Evolutionary conservation across 495 filamentous ascomycete species (phyloP).

Genomic region (Neurospora africana): DNA sequence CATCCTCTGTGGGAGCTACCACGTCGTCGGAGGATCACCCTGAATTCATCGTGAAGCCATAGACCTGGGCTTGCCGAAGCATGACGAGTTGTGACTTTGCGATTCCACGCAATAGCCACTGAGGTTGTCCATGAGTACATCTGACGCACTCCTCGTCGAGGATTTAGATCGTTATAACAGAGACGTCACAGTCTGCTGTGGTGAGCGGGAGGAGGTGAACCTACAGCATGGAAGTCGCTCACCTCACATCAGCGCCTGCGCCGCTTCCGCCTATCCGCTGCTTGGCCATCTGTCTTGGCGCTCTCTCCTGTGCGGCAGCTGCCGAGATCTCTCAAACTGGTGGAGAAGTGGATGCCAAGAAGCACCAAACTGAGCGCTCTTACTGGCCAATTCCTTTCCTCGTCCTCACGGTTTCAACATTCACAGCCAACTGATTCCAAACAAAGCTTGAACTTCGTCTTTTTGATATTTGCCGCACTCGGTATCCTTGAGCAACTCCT

Average conservation of each 20-base stretch:
- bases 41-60: background rate
- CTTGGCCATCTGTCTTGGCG: background rate
- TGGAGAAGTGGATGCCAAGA: background rate
- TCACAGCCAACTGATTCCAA: background rate
- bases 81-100: background rate
- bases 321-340: background rate
- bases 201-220: background rate
- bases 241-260: background rate
- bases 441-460: background rate
- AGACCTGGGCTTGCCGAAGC: background rate
- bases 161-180: background rate
- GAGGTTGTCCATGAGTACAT: background rate
- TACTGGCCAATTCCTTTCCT: background rate
- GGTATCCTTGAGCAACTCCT: background rate
- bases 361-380: background rate
- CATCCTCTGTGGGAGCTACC: background rate
- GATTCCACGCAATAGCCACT: background rate
- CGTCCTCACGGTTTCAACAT: background rate
- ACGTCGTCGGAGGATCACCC: background rate
- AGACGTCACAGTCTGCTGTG: background rate
- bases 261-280: background rate
- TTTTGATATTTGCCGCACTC: background rate
- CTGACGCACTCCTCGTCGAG: background rate
- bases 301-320: background rate
- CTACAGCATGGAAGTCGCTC: background rate